phyloP scores from a whole-genome alignment of 2,329 filamentous ascomycete genomes.

The Thermoascus crustaceus region DNA sequence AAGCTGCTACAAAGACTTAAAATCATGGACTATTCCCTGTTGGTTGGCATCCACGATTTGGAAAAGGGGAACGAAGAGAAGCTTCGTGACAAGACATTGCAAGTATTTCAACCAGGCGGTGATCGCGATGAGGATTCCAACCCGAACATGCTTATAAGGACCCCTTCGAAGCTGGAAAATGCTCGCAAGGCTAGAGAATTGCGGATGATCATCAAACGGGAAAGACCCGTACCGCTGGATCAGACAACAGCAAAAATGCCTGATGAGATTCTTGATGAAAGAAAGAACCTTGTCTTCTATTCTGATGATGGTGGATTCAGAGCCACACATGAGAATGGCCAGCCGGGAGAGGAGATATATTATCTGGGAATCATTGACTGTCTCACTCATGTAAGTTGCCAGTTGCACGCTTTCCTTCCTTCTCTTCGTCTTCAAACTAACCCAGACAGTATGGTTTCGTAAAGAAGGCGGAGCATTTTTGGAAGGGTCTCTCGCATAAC shows the following conservation, averaged over 20 bases:
- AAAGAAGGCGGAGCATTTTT: slow-evolving; percentile 93
- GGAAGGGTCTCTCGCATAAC: slow-evolving; percentile 83
- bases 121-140: slow-evolving; percentile 56
- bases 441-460: slow-evolving; percentile 70
- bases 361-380: slow-evolving; percentile 98
- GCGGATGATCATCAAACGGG: slow-evolving; percentile 82
- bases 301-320: slow-evolving; percentile 87
- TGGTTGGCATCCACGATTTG: slow-evolving; percentile 89
- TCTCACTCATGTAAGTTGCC: slow-evolving; percentile 74
- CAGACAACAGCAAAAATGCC: slow-evolving; percentile 79
- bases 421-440: slow-evolving; percentile 6
- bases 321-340: slow-evolving; percentile 84
- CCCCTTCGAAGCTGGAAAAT: slow-evolving; percentile 87
- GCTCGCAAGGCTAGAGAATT: slow-evolving; percentile 85
- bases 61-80: slow-evolving; percentile 92
- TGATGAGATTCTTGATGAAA: slow-evolving; percentile 70
- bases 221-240: slow-evolving; percentile 88
- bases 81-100: slow-evolving; percentile 75
- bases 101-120: slow-evolving; percentile 87
- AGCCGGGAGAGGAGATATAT: slow-evolving; percentile 83
- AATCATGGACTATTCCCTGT: slow-evolving; percentile 97
- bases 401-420: neutral
- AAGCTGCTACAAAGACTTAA: slow-evolving; percentile 75
- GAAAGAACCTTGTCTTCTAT: slow-evolving; percentile 78
- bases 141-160: slow-evolving; percentile 66